phyloP scores from a whole-genome alignment of 176 grass and related monocot genomes.

The Zea mays region DNA sequence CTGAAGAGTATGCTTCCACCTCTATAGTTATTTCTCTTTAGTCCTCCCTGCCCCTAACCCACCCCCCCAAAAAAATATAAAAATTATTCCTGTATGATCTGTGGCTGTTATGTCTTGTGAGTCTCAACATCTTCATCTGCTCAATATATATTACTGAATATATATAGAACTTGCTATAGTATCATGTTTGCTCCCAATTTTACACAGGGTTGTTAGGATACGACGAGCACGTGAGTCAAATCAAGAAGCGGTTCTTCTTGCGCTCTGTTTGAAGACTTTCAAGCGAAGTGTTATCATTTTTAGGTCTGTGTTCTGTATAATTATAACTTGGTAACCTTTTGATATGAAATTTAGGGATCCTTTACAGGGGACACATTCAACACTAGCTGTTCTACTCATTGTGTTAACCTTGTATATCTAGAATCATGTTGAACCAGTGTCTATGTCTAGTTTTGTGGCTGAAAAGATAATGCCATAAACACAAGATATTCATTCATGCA shows the following conservation, averaged over 20 bases:
- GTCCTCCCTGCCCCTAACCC: not conserved
- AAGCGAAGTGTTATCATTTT: constrained; percentile 92
- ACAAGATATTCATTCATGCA: not conserved
- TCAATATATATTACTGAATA: not conserved
- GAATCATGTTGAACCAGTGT: not conserved
- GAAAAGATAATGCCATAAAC: not conserved
- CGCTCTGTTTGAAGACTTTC: constrained; percentile 94
- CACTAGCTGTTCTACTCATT: not conserved
- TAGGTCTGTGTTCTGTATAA: constrained; percentile 56
- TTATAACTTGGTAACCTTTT: constrained; percentile 15
- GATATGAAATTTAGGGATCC: not conserved
- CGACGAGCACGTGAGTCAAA: constrained; percentile 73
- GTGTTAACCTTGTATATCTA: not conserved
- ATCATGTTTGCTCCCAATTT: constrained; percentile 32
- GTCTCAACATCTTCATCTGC: not conserved
- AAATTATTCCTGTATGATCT: not conserved
- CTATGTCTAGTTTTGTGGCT: not conserved
- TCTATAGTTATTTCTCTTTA: constrained; percentile 2
- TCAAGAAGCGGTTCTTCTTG: constrained; percentile 93
- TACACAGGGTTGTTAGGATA: constrained; percentile 84
- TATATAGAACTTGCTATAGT: constrained; percentile 14
- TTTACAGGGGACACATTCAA: not conserved
- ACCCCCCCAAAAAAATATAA: not conserved
- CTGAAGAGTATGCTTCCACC: constrained; percentile 69
- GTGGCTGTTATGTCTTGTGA: constrained; percentile 1